phyloP scores from a whole-genome alignment of 1,284 basidiomycete species.

The Leccinum laetum region DNA sequence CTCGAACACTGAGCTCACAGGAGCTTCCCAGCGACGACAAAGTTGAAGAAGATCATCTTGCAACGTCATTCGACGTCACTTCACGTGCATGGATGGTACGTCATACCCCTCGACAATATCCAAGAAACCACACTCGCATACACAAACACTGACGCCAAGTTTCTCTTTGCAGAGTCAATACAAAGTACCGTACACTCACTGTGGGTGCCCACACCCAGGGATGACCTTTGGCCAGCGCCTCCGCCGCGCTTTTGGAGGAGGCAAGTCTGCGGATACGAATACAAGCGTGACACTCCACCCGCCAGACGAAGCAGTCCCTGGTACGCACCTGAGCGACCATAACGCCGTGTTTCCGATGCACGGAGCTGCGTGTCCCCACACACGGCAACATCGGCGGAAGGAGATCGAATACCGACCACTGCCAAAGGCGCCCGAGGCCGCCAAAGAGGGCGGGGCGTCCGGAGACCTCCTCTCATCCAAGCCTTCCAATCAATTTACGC shows the following conservation, averaged over 20 bases:
- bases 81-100: conserved; percentile 43
- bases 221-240: conserved; percentile 40
- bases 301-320: conserved; percentile 28
- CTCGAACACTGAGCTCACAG: too few relatives aligned
- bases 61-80: conserved; percentile 44
- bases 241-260: conserved; percentile 8
- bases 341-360: conserved; percentile 40
- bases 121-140: neutral
- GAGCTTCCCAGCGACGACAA: conserved; percentile 44
- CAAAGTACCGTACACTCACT: conserved; percentile 44
- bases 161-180: conserved; percentile 35
- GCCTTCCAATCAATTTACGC: neutral
- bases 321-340: conserved; percentile 48
- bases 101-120: neutral
- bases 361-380: conserved; percentile 12
- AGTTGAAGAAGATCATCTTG: conserved; percentile 42
- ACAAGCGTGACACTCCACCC: conserved; percentile 15
- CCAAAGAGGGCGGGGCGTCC: neutral
- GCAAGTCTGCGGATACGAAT: neutral
- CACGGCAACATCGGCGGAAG: conserved; percentile 11
- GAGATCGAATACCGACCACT: neutral
- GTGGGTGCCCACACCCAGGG: conserved; percentile 47
- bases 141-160: neutral
- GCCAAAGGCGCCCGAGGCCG: conserved; percentile 3
- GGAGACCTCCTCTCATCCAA: neutral